Evolutionary conservation across 805 yeast species (phyloP).

Genomic region (Kodamaea fukazawae): DNA sequence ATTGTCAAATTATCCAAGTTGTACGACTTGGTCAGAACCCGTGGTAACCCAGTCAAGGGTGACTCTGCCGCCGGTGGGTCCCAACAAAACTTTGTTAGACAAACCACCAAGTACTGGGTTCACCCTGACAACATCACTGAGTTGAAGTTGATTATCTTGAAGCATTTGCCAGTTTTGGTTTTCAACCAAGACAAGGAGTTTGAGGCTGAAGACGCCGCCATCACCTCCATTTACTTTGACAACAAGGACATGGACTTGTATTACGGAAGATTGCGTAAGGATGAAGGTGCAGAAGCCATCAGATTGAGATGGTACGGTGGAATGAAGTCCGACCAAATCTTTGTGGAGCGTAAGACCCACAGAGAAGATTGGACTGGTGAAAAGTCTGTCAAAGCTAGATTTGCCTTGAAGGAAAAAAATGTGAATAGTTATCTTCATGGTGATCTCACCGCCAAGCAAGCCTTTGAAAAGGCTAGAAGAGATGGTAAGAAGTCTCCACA

Average conservation of each 20-base stretch:
- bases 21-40: slow-evolving; percentile 90
- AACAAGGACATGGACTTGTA: slow-evolving; percentile 85
- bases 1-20: slow-evolving; percentile 86
- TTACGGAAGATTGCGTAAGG: slow-evolving; percentile 90
- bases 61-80: slow-evolving; percentile 98
- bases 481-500: slow-evolving; percentile 85
- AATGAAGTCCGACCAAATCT: slow-evolving; percentile 86
- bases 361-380: slow-evolving; percentile 99
- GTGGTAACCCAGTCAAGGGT: slow-evolving; percentile 93
- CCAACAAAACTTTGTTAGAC: slow-evolving; percentile 97
- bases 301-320: slow-evolving; percentile 99
- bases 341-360: slow-evolving; percentile 96
- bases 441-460: slow-evolving; percentile 80
- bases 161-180: slow-evolving; percentile 94
- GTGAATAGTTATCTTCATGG: slow-evolving; percentile 85
- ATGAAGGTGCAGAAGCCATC: slow-evolving; percentile 98
- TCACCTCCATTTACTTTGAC: slow-evolving; percentile 95
- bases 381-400: slow-evolving; percentile 97
- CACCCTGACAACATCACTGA: slow-evolving; percentile 98
- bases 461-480: slow-evolving; percentile 86
- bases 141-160: slow-evolving; percentile 84
- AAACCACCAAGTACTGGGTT: slow-evolving; percentile 98
- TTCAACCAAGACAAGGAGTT: slow-evolving; percentile 96
- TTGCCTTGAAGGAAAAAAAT: slow-evolving; percentile 85
- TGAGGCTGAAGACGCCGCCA: slow-evolving; percentile 91